Base-by-base conservation (phyloP, 2,329 filamentous ascomycete genomes). In the Fonsecaea pedrosoi region DNA sequence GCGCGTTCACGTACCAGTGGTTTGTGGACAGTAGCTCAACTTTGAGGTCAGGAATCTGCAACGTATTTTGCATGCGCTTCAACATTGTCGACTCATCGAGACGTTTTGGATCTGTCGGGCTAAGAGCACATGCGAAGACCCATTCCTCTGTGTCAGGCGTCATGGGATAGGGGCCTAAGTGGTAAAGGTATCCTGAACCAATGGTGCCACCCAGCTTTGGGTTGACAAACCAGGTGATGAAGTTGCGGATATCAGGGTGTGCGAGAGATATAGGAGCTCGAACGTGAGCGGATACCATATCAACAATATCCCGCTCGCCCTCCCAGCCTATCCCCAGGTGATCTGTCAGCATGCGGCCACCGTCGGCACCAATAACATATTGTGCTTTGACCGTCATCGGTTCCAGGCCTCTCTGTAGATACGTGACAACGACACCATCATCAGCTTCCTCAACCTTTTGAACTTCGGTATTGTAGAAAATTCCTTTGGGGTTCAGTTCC, bases 211-310 rank as follows among this genome's bases (percentile, higher is more conserved):
- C 76, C 50, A 75, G 67, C 30, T 69, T 69, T 3, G 78, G 77
- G 48, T 77, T 75, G 32, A 74, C 74, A 63, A 78, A 76, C 77
- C 77, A 78, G 34, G 74, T 75, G 8, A 79, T 75, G 55, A 79
- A 77, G 40, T 73, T 74, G 4, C 68, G 64, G 0, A 70, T 70
- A 57, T 79, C 75, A 0, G 73, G 74, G 62, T 77, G 75, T 21
- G 66, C 56, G 13, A 21, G 42, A 3, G 72, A 68, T 9, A 78
- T 62, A 2, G 74, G 74, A 2, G 76, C 72, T 3, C 73, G 69
- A 50, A 79, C 69, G 69, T 78, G 76, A 5, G 73, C 75, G 1
- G 73, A 75, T 5, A 76, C 73, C 76, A 78, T 78, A 60, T 77
- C 70, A 35, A 78, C 57, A 35, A 79, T 72, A 58, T 78, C 71